Conservation (phyloP, 768 basidiomycete species). For the Suillus tomentosus region DNA sequence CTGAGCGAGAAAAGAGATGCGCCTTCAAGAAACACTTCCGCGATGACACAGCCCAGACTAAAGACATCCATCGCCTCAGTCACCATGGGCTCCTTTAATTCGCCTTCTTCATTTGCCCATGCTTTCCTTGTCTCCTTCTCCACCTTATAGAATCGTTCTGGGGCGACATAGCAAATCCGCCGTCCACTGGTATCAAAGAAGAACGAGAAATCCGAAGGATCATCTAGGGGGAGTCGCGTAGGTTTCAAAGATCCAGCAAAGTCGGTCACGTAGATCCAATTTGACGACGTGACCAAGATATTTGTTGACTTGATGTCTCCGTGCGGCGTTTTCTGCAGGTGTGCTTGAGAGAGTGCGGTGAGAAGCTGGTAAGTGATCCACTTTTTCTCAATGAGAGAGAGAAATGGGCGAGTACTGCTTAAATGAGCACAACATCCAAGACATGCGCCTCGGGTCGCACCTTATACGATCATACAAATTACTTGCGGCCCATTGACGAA, state of each 20-base stretch:
- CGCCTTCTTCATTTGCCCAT: slow-evolving; percentile 49
- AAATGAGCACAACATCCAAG: slow-evolving; percentile 4
- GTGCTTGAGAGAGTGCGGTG: slow-evolving; percentile 78
- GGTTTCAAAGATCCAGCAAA: slow-evolving; percentile 94
- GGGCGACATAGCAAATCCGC: slow-evolving; percentile 94
- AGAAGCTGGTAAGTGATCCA: slow-evolving; percentile 97
- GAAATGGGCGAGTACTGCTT: slow-evolving; percentile 89
- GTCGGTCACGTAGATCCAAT: slow-evolving; percentile 94
- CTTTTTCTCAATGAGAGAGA: slow-evolving; percentile 90
- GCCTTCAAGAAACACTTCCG: slow-evolving; percentile 95
- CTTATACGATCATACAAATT: slow-evolving; percentile 97
- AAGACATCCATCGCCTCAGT: slow-evolving; percentile 99
- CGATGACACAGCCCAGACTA: slow-evolving; percentile 91
- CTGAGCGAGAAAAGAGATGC: slow-evolving; percentile 91
- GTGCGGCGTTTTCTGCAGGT: slow-evolving; percentile 87
- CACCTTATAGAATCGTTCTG: slow-evolving; percentile 90
- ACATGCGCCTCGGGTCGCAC: slow-evolving; percentile 43
- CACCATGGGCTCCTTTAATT: slow-evolving; percentile 73
- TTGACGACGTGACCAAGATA: slow-evolving; percentile 93
- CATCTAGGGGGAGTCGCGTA: slow-evolving; percentile 91
- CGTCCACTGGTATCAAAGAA: slow-evolving; percentile 96
- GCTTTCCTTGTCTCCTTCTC: slow-evolving; percentile 72
- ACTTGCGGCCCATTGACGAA: slow-evolving; percentile 93
- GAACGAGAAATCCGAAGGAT: slow-evolving; percentile 96
- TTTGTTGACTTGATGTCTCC: slow-evolving; percentile 99